phyloP scores from a whole-genome alignment of 2,329 filamentous ascomycete genomes.

The Fusarium sp. region DNA sequence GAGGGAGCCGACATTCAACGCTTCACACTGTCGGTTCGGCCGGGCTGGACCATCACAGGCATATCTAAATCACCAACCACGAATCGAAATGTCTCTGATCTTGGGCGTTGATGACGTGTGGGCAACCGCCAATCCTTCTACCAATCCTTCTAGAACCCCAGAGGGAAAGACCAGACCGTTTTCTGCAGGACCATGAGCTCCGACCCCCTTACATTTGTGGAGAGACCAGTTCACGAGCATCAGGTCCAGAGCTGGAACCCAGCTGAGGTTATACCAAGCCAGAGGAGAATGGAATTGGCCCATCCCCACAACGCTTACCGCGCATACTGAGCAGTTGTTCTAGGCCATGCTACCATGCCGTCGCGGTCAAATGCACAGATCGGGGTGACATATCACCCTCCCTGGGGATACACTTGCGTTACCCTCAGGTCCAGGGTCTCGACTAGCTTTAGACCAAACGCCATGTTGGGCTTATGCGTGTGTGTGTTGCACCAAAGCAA shows the following conservation, averaged over 20 bases:
- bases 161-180: neutral
- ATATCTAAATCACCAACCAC: neutral
- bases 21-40: neutral
- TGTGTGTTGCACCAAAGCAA: neutral
- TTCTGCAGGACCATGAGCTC: neutral
- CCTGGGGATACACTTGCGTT: neutral
- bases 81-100: neutral
- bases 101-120: neutral
- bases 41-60: neutral
- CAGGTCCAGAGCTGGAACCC: neutral
- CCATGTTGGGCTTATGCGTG: neutral
- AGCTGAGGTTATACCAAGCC: neutral
- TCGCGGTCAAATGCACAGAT: neutral
- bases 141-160: neutral
- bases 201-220: neutral
- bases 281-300: neutral
- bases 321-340: neutral
- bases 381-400: neutral
- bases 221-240: neutral
- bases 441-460: conserved; percentile 2
- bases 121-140: neutral
- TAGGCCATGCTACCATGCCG: neutral
- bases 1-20: neutral
- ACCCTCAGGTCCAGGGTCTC: neutral
- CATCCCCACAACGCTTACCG: neutral